These are phyloP conservation scores for Pseudogymnoascus sp. DNA, from an alignment of 2,329 filamentous ascomycete species.

Conservation along the genomic window DNA sequence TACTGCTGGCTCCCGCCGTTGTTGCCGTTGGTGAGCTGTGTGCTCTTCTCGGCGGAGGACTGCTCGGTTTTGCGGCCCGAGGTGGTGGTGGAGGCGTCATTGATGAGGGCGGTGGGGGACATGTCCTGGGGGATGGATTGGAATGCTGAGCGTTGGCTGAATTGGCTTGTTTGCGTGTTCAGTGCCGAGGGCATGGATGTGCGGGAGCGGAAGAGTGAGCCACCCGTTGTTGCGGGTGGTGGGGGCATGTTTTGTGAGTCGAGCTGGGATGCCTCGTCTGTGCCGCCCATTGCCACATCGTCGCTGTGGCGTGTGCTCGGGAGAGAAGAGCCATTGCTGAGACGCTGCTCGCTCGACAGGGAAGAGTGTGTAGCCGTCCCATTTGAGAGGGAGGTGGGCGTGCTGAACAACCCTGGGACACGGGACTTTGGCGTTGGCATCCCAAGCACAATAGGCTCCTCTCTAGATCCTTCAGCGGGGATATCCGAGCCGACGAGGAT, in stretches of 20 bases:
- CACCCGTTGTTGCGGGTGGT: conserved; percentile 29
- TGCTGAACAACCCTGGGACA: conserved; percentile 25
- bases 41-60: conserved; percentile 59
- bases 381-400: conserved; percentile 50
- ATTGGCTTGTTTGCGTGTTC: conserved; percentile 54
- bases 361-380: conserved; percentile 38
- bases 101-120: conserved; percentile 53
- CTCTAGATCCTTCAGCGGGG: not conserved
- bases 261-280: conserved; percentile 30
- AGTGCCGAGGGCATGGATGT: conserved; percentile 25
- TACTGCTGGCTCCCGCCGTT: conserved; percentile 21
- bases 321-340: conserved; percentile 49
- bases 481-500: conserved; percentile 11
- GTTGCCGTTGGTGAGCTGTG: conserved; percentile 62
- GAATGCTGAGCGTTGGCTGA: conserved; percentile 38
- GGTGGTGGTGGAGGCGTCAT: conserved; percentile 83
- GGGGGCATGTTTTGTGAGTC: conserved; percentile 7
- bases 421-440: conserved; percentile 50
- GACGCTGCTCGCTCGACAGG: conserved; percentile 20
- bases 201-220: not conserved
- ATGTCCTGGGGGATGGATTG: conserved; percentile 49
- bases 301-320: conserved; percentile 24
- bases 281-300: conserved; percentile 56
- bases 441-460: conserved; percentile 45
- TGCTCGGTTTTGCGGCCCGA: conserved; percentile 73